phyloP scores from a whole-genome alignment of 306 rosid genomes.

The Medicago lupulina region DNA sequence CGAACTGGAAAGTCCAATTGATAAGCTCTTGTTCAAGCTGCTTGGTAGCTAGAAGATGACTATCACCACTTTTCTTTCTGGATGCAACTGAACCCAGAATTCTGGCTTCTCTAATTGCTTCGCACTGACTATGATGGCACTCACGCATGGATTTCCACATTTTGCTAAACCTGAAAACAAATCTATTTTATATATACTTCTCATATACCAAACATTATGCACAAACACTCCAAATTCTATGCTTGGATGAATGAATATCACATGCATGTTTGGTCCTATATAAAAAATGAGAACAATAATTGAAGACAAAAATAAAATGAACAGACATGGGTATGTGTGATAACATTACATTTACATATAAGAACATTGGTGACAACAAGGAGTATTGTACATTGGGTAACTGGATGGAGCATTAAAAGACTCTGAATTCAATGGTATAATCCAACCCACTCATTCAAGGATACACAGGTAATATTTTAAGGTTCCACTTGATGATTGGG shows the following conservation, averaged over 20 bases:
- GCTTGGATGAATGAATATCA: constrained; percentile 16
- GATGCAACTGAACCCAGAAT: constrained; percentile 79
- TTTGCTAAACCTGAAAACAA: constrained; percentile 67
- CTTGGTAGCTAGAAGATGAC: constrained; percentile 71
- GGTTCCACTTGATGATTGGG: constrained; percentile 24
- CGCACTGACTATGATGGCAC: constrained; percentile 82
- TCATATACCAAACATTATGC: not conserved
- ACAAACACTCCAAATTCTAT: constrained; percentile 12
- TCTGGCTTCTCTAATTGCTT: constrained; percentile 88
- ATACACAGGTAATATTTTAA: not conserved
- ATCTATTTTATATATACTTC: constrained; percentile 19
- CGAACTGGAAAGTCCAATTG: constrained; percentile 85
- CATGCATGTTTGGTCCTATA: not conserved
- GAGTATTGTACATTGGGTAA: not conserved
- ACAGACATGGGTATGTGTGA: not conserved
- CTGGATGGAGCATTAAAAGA: constrained; percentile 25
- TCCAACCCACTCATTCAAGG: constrained; percentile 3
- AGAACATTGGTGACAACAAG: constrained; percentile 7
- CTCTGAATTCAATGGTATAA: constrained; percentile 16
- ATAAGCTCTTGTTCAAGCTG: constrained; percentile 84
- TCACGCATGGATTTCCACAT: constrained; percentile 99
- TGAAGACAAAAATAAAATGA: constrained; percentile 27
- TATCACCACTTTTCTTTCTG: constrained; percentile 70
- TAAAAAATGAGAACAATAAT: constrained; percentile 11
- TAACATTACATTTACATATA: constrained; percentile 8